phyloP scores from a whole-genome alignment of 306 rosid species.

The apple (Malus domestica) region DNA sequence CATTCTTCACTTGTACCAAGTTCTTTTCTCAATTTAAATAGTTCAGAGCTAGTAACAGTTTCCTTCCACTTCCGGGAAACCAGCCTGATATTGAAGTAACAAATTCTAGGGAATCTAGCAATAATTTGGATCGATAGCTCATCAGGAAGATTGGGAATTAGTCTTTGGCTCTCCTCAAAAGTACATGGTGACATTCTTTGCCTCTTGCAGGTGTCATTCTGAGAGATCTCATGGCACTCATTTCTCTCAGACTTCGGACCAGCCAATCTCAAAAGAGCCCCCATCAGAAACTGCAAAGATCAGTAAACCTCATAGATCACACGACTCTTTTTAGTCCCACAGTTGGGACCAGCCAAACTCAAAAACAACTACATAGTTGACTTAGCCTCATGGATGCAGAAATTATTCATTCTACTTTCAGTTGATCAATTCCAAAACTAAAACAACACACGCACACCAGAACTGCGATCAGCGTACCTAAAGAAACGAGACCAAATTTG shows the following conservation, averaged over 20 bases:
- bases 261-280: constrained; percentile 54
- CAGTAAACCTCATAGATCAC: constrained; percentile 20
- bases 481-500: background rate
- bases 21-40: constrained; percentile 67
- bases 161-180: constrained; percentile 55
- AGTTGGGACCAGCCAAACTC: background rate
- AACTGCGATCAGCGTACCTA: no score
- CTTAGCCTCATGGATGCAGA: background rate
- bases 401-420: background rate
- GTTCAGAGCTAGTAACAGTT: constrained; percentile 46
- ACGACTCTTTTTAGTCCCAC: background rate
- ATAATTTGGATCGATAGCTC: constrained; percentile 85
- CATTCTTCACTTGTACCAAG: constrained; percentile 82
- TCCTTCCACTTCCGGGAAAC: constrained; percentile 80
- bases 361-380: background rate
- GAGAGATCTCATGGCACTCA: constrained; percentile 31
- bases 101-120: constrained; percentile 80
- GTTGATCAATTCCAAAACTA: constrained; percentile 10
- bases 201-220: constrained; percentile 56
- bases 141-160: constrained; percentile 84
- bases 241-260: constrained; percentile 23
- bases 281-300: constrained; percentile 47
- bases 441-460: background rate
- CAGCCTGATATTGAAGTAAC: constrained; percentile 44
- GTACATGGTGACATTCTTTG: constrained; percentile 51